Evolutionary conservation across 2,329 filamentous ascomycete genomes (phyloP).

Genomic region (Hypoxylon sp.): DNA sequence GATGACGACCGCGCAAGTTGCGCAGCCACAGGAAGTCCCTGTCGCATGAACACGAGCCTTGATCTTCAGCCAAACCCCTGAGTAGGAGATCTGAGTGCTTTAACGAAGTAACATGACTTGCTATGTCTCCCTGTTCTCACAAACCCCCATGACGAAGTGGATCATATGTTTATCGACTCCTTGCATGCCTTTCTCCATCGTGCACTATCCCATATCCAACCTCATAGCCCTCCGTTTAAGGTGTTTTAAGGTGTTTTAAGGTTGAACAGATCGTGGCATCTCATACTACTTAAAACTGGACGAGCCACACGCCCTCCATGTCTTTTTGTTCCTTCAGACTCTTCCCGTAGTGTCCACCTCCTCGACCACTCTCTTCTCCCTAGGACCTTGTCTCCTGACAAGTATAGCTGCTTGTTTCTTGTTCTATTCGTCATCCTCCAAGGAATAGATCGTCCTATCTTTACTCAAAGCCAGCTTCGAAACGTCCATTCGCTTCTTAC

Average conservation of each 20-base stretch:
- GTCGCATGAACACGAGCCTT: slow-evolving; percentile 43
- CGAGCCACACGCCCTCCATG: slow-evolving; percentile 33
- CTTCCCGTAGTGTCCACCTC: slow-evolving; percentile 47
- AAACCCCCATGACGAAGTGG: slow-evolving; percentile 41
- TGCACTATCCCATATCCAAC: slow-evolving; percentile 48
- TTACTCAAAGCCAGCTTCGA: slow-evolving; percentile 47
- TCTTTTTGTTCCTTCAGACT: slow-evolving; percentile 45
- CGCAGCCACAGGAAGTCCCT: slow-evolving; percentile 32
- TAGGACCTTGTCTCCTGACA: slow-evolving; percentile 40
- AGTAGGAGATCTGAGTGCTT: slow-evolving; percentile 38
- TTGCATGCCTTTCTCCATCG: slow-evolving; percentile 43
- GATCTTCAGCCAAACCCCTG: slow-evolving; percentile 39
- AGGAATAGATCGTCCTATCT: slow-evolving; percentile 54
- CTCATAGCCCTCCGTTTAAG: slow-evolving; percentile 21
- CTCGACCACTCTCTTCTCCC: slow-evolving; percentile 12
- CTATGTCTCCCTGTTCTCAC: slow-evolving; percentile 45
- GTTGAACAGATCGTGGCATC: slow-evolving; percentile 38
- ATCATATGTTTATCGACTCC: slow-evolving; percentile 46
- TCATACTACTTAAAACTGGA: slow-evolving; percentile 46
- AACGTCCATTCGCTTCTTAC: slow-evolving; percentile 55
- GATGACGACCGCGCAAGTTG: slow-evolving; percentile 17
- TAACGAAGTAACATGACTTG: slow-evolving; percentile 44
- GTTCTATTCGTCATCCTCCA: slow-evolving; percentile 44
- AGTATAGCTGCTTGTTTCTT: slow-evolving; percentile 39
- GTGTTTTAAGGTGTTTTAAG: slow-evolving; percentile 10